These are phyloP conservation scores for Geotrichum macrosporum DNA, from an alignment of 1,139 yeast genomes.

Conservation along the genomic window DNA sequence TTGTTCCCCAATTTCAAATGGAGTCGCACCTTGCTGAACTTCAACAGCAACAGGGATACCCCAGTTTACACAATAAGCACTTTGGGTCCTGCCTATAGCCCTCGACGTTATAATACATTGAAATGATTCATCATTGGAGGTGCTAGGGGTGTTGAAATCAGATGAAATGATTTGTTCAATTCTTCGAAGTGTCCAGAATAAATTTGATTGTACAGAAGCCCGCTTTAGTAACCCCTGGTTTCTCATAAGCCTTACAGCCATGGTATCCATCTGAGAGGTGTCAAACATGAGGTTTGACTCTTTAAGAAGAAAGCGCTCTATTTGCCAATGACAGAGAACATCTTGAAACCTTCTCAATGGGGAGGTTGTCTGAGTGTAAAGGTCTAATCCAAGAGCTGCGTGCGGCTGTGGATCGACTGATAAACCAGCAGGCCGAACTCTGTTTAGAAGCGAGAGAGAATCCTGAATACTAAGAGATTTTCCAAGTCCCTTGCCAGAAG, in stretches of 20 bases:
- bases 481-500: conserved; percentile 24
- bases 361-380: conserved; percentile 77
- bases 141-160: too few species aligned
- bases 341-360: conserved; percentile 88
- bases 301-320: conserved; percentile 43
- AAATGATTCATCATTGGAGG: too few species aligned
- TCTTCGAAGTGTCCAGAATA: conserved; percentile 18
- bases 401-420: conserved; percentile 48
- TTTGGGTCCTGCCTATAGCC: conserved; percentile 6
- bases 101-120: conserved; percentile 15
- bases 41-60: conserved; percentile 20
- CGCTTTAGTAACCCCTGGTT: conserved; percentile 18
- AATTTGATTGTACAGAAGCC: conserved; percentile 15
- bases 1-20: conserved; percentile 10
- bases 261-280: conserved; percentile 15
- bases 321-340: conserved; percentile 70
- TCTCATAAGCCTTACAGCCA: conserved; percentile 17
- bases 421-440: conserved; percentile 43
- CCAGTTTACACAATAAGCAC: conserved; percentile 23
- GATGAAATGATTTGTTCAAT: conserved; percentile 11
- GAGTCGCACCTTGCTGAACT: conserved; percentile 12
- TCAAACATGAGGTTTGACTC: conserved; percentile 14
- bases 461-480: conserved; percentile 7
- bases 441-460: conserved; percentile 24
- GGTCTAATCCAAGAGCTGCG: conserved; percentile 57